A percentile compares a stretch with the other conserved stretches of the same genome.
Evolutionary conservation across 2,329 filamentous ascomycete genomes (phyloP).

Genomic region (Fusarium floridanum): DNA sequence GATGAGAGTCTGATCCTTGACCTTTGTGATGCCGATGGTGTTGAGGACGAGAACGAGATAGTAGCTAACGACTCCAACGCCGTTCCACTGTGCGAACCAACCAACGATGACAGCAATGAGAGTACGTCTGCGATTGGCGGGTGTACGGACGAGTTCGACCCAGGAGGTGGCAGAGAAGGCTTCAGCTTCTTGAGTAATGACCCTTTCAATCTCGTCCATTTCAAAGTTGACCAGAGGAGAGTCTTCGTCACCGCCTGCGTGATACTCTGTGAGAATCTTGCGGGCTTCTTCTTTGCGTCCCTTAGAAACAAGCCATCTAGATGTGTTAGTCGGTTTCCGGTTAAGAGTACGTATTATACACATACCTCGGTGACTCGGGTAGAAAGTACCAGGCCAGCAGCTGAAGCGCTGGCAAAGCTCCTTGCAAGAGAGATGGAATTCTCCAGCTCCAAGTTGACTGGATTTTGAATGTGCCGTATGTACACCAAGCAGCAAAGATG

Average conservation of each 20-base stretch:
- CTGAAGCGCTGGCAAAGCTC: constrained; percentile 5
- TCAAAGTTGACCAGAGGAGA: neutral
- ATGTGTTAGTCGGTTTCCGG: neutral
- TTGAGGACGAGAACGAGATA: constrained; percentile 54
- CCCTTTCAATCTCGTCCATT: neutral
- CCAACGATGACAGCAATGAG: neutral
- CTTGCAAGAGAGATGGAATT: constrained; percentile 20
- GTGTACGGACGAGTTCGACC: neutral
- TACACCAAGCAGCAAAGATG: constrained; percentile 21
- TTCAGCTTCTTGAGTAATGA: neutral
- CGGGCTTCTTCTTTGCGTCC: constrained; percentile 3
- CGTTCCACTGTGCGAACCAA: constrained; percentile 1
- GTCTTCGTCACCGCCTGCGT: neutral
- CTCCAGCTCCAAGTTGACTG: constrained; percentile 23
- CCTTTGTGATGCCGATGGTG: constrained; percentile 53
- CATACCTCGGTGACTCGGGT: neutral
- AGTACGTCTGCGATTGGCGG: neutral
- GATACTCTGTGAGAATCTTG: neutral
- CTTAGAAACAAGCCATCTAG: neutral
- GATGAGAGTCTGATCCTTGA: constrained; percentile 49
- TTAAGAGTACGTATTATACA: too few relatives aligned
- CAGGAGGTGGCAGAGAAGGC: neutral
- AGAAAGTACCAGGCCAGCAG: constrained; percentile 1
- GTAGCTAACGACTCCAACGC: constrained; percentile 22
- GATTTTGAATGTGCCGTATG: constrained; percentile 19